A percentile compares a stretch with the other conserved stretches of the same genome.
These are phyloP conservation scores for Glutinoglossum americanum DNA, from an alignment of 495 filamentous ascomycete genomes.

Conservation along the genomic window DNA sequence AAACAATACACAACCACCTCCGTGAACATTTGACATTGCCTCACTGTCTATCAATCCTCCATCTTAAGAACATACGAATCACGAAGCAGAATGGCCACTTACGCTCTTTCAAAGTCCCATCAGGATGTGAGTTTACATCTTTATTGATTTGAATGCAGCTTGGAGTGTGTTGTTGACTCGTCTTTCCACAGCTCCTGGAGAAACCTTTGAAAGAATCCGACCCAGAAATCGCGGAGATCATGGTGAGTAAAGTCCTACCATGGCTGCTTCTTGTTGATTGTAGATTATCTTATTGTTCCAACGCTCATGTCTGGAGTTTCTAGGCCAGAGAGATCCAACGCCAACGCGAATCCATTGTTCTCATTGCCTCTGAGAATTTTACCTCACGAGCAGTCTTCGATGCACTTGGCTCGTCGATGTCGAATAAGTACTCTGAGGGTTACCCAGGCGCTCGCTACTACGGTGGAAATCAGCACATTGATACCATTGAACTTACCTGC, in stretches of 20 bases:
- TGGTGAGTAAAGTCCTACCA: conserved; percentile 35
- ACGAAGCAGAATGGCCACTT: conserved; percentile 31
- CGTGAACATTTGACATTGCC: background rate
- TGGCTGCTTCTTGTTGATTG: background rate
- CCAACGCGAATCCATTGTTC: conserved; percentile 92
- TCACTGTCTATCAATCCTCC: background rate
- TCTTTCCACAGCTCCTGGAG: conserved; percentile 57
- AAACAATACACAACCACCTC: background rate
- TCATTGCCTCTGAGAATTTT: conserved; percentile 90
- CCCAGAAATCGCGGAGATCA: conserved; percentile 81
- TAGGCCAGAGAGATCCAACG: conserved; percentile 88
- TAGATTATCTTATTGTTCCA: background rate
- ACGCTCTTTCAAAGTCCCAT: conserved; percentile 77
- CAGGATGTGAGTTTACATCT: conserved; percentile 42
- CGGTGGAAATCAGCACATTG: conserved; percentile 97
- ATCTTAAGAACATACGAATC: background rate
- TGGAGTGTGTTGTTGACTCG: conserved; percentile 26
- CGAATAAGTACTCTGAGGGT: conserved; percentile 98
- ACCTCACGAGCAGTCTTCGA: conserved; percentile 79
- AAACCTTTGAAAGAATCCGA: conserved; percentile 64
- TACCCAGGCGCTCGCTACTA: conserved; percentile 98
- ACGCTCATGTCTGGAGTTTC: background rate
- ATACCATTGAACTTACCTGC: conserved; percentile 86
- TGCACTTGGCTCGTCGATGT: conserved; percentile 76
- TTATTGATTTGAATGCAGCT: background rate